These are phyloP conservation scores for Myriosclerotinia curreyana DNA, from an alignment of 2,329 filamentous ascomycete genomes.

Conservation along the genomic window DNA sequence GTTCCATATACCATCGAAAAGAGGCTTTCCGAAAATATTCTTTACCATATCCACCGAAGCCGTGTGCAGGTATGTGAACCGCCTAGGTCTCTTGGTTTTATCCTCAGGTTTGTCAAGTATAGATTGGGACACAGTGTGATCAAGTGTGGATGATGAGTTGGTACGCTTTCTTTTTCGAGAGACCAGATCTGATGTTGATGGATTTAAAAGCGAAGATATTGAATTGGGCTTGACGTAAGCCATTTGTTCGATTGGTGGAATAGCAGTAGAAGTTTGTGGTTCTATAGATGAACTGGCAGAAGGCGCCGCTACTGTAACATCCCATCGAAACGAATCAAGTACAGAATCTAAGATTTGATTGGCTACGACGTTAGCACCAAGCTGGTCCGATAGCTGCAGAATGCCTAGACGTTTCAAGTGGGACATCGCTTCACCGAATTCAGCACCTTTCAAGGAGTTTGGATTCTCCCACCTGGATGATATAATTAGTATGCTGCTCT, in stretches of 20 bases:
- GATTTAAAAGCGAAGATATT: conserved; percentile 7
- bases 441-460: not conserved
- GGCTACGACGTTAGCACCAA: not conserved
- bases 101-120: no score
- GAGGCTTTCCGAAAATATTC: no score
- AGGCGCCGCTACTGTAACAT: not conserved
- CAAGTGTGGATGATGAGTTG: not conserved
- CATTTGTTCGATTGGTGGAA: no score
- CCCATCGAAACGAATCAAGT: conserved; percentile 2
- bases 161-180: not conserved
- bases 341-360: conserved; percentile 1
- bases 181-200: no score
- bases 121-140: no score
- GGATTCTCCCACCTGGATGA: not conserved
- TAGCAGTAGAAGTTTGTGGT: not conserved
- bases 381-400: not conserved
- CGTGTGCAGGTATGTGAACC: no score
- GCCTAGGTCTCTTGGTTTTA: no score
- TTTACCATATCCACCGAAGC: no score
- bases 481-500: not conserved
- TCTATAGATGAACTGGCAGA: not conserved
- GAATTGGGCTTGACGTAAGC: not conserved
- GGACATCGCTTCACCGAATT: not conserved
- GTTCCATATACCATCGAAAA: no score
- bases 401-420: not conserved